Evolutionary conservation across 495 filamentous ascomycete genomes (phyloP).

Genomic region (Neurospora tetrasperma): DNA sequence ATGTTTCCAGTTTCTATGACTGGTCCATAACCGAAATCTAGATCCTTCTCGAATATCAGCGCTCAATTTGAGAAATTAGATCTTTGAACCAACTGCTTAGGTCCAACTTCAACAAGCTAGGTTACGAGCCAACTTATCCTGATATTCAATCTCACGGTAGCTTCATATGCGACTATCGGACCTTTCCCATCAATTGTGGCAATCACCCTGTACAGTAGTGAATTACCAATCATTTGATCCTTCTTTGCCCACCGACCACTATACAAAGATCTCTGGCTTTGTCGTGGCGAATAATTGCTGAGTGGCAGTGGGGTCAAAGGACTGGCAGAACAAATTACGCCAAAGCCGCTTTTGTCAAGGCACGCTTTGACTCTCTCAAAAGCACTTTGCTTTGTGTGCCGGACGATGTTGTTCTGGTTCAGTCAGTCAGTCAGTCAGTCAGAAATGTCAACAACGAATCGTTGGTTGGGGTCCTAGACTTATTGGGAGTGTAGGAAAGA

Average conservation of each 20-base stretch:
- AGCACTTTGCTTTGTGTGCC: neutral
- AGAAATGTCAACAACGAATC: neutral
- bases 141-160: neutral
- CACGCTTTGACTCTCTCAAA: neutral
- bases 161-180: neutral
- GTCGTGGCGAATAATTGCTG: neutral
- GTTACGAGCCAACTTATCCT: neutral
- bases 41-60: neutral
- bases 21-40: neutral
- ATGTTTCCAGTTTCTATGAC: neutral
- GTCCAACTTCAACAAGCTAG: neutral
- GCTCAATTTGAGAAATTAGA: neutral
- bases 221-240: neutral
- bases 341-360: neutral
- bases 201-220: neutral
- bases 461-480: neutral
- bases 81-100: neutral
- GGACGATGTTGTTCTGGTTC: neutral
- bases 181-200: neutral
- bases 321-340: neutral
- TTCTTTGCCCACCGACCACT: neutral
- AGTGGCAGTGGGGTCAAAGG: neutral
- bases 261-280: neutral
- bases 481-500: neutral
- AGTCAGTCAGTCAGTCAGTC: neutral